These are phyloP conservation scores for Podospora sp. DNA, from an alignment of 495 filamentous ascomycete species.

Conservation along the genomic window DNA sequence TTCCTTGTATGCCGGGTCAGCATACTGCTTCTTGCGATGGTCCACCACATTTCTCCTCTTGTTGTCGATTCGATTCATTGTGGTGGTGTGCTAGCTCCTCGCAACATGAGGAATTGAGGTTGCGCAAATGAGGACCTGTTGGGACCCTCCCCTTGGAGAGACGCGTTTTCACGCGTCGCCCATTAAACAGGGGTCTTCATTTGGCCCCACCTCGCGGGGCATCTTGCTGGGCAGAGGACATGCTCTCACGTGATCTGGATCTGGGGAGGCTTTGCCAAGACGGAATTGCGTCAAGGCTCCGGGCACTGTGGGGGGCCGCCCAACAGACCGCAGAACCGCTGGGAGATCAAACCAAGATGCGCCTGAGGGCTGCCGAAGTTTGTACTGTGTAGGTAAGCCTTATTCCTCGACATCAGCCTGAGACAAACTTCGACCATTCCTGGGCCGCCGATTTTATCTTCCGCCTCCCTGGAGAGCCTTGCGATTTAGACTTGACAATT, in stretches of 20 bases:
- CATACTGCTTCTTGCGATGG: slow-evolving; percentile 85
- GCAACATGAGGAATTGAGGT: slow-evolving; percentile 30
- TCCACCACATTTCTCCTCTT: slow-evolving; percentile 77
- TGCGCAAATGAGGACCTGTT: background rate
- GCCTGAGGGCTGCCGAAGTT: background rate
- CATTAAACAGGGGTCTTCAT: slow-evolving; percentile 14
- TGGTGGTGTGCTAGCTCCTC: slow-evolving; percentile 29
- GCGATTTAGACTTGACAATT: background rate
- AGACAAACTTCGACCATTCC: slow-evolving; percentile 6
- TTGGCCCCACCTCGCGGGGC: background rate
- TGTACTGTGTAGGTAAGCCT: background rate
- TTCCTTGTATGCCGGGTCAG: slow-evolving; percentile 67
- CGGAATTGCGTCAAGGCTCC: slow-evolving; percentile 12
- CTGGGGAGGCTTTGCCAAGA: background rate
- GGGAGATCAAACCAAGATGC: background rate
- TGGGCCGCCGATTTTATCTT: background rate
- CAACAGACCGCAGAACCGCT: background rate
- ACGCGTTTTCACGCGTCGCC: slow-evolving; percentile 22
- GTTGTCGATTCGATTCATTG: slow-evolving; percentile 78
- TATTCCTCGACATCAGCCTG: background rate
- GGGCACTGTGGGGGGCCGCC: background rate
- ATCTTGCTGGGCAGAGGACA: too few relatives aligned
- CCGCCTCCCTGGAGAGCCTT: background rate
- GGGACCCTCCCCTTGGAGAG: slow-evolving; percentile 3
- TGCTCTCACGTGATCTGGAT: background rate